phyloP scores from a whole-genome alignment of 495 filamentous ascomycete genomes.

The Neurospora tetrasperma region DNA sequence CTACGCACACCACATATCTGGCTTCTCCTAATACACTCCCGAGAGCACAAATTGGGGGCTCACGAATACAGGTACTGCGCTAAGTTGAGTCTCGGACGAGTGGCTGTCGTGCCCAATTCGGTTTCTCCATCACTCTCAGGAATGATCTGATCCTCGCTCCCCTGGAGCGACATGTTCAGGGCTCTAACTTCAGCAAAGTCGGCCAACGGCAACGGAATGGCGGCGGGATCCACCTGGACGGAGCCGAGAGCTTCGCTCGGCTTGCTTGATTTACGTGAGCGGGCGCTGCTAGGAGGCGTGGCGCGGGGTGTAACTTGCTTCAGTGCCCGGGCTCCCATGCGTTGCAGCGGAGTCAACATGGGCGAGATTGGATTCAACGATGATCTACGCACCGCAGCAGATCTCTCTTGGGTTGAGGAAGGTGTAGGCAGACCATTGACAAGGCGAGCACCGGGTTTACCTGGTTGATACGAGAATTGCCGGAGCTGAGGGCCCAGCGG shows the following conservation, averaged over 20 bases:
- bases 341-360: conserved; percentile 35
- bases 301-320: conserved; percentile 20
- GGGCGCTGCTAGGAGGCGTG: conserved; percentile 23
- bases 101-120: conserved; percentile 23
- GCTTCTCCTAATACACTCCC: background rate
- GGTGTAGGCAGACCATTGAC: conserved; percentile 24
- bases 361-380: conserved; percentile 14
- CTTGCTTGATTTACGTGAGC: conserved; percentile 24
- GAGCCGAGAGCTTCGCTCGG: conserved; percentile 13
- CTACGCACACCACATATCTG: conserved; percentile 14
- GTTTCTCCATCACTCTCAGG: conserved; percentile 58
- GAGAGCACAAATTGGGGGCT: background rate
- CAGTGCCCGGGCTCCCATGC: conserved; percentile 34
- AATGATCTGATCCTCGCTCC: conserved; percentile 69
- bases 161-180: conserved; percentile 29
- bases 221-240: conserved; percentile 29
- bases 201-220: conserved; percentile 31
- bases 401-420: conserved; percentile 19
- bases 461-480: conserved; percentile 17
- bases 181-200: conserved; percentile 31
- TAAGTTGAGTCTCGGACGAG: conserved; percentile 34
- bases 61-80: conserved; percentile 45
- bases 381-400: conserved; percentile 18
- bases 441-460: conserved; percentile 11
- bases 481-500: conserved; percentile 9